Conservation (phyloP, 179 eudicot species). For the Beta corolliflora region DNA sequence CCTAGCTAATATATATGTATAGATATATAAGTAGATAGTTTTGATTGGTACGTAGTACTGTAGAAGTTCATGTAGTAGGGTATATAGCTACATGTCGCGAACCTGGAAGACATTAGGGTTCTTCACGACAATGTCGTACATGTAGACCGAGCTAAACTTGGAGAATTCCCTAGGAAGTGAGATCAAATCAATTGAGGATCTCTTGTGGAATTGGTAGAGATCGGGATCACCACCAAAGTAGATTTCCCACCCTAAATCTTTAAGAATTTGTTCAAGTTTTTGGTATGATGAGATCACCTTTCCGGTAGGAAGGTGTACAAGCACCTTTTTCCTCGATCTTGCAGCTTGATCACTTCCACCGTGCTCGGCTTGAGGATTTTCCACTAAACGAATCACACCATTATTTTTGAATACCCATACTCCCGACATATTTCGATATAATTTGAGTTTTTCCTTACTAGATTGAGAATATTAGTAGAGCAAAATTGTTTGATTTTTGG, state of each 20-base stretch:
- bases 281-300: conserved; percentile 34
- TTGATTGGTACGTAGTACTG: background rate
- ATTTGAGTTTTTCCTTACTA: background rate
- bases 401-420: conserved; percentile 39
- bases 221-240: conserved; percentile 39
- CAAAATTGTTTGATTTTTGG: background rate
- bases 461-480: background rate
- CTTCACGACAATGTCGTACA: conserved; percentile 41
- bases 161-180: conserved; percentile 42
- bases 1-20: background rate
- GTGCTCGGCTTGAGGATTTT: conserved; percentile 35
- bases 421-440: conserved; percentile 24
- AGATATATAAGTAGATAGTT: background rate
- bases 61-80: background rate
- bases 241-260: conserved; percentile 34
- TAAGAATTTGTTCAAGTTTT: conserved; percentile 27
- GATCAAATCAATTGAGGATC: conserved; percentile 34
- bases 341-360: conserved; percentile 24
- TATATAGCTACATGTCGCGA: conserved; percentile 30
- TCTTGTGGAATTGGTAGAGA: conserved; percentile 32
- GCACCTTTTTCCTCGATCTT: conserved; percentile 27
- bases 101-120: conserved; percentile 39
- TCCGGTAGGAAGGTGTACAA: conserved; percentile 34
- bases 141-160: conserved; percentile 34
- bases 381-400: conserved; percentile 37